Evolutionary conservation across 257 asterid genomes (phyloP).

Genomic region (Nicotiana knightiana): DNA sequence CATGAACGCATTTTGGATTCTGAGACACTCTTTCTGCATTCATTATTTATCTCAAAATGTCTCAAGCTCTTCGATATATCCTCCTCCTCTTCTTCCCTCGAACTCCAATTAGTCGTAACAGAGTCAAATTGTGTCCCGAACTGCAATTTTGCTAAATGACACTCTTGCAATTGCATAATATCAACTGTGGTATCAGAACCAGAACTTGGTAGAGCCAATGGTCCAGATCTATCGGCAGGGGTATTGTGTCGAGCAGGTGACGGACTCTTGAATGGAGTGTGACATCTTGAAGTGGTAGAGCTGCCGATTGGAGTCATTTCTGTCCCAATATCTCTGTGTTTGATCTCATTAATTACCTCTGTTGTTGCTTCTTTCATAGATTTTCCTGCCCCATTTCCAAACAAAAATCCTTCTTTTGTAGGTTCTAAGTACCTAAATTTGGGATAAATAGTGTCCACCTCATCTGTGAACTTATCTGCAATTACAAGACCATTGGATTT

Average conservation of each 20-base stretch:
- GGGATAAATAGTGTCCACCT: slow-evolving; percentile 29
- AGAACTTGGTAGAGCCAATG: slow-evolving; percentile 32
- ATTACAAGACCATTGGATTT: slow-evolving; percentile 9
- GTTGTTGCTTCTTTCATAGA: slow-evolving; percentile 23
- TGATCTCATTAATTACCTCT: slow-evolving; percentile 34
- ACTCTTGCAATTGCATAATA: slow-evolving; percentile 57
- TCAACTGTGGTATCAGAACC: slow-evolving; percentile 39
- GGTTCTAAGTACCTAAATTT: slow-evolving; percentile 54
- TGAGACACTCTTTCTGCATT: slow-evolving; percentile 52
- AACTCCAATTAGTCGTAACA: slow-evolving; percentile 70
- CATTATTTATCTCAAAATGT: slow-evolving; percentile 73
- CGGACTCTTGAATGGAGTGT: slow-evolving; percentile 67
- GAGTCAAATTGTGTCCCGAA: slow-evolving; percentile 50
- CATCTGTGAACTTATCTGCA: slow-evolving; percentile 83
- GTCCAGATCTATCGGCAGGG: slow-evolving; percentile 81
- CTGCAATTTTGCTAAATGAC: slow-evolving; percentile 72
- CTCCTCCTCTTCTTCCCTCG: slow-evolving; percentile 96
- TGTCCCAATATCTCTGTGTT: slow-evolving; percentile 84
- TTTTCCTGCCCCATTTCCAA: slow-evolving; percentile 33
- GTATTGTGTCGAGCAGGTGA: slow-evolving; percentile 92
- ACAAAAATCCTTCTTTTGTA: slow-evolving; percentile 61
- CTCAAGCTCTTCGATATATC: slow-evolving; percentile 95
- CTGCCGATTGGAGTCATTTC: slow-evolving; percentile 98
- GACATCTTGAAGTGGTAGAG: slow-evolving; percentile 90
- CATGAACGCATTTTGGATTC: slow-evolving; percentile 54